Base-by-base conservation (phyloP, 768 basidiomycete genomes). In the Lentinula sp. region DNA sequence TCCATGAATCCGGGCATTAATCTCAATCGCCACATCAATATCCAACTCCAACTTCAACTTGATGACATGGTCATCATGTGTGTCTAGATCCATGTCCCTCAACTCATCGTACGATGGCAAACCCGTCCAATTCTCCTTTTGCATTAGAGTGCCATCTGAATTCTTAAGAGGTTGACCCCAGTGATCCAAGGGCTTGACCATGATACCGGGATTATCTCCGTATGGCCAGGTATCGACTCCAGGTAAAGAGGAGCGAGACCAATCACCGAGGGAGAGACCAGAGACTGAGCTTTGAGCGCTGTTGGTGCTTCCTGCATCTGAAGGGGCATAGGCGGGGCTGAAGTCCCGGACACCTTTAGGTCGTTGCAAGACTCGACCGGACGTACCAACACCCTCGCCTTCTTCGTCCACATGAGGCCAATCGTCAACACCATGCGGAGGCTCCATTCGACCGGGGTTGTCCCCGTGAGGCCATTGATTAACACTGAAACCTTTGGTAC, bases 1-100 rank as follows among this genome's bases (percentile, higher is more conserved):
- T 4, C 61, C 61, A 59, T 62, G 61, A 18, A 62, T 56, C 48
- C 61, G 49, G 3, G 61, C 61, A 23, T 62, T 59, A 28, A 62
- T 42, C 48, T 62, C 61, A 0, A 62, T 49, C 46, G 52, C 61
- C 5, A 62, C 49, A 50, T 62, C 61, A 6, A 62, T 13, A 37
- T 62, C 57, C 21, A 62, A 23, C 10, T 62, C 61, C 40, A 62
- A 32, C 49, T 56, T 62, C 15, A 62, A 13, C 57, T 59, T 60
- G 3, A 62, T 54, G 28, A 57, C 50, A 37, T 62, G 49, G 42
- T 62, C 61, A 48, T 52, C 49, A 34, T 57, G 51, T 3, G 46
- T 45, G 28, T 57, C 60, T 32, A 59, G n/a, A 49, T 56, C 55
- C 55, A 50, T 59, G 1, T 13, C 57, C 43, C 18, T 32, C 32